Evolutionary conservation across 495 filamentous ascomycete genomes (phyloP).

Genomic region (Pseudoneurospora amorphoporcata): DNA sequence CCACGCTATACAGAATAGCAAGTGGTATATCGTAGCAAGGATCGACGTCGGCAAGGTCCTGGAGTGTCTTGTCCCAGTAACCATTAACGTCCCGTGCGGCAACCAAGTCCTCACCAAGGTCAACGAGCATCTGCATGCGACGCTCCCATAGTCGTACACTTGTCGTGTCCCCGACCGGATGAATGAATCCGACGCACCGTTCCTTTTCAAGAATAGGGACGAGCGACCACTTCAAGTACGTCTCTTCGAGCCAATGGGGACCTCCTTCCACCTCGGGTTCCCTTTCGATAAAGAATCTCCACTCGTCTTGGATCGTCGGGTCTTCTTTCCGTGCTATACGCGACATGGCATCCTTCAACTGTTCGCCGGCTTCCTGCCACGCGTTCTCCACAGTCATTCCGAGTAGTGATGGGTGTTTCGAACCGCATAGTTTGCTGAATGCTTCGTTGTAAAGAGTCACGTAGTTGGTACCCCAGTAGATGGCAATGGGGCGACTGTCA

Average conservation of each 20-base stretch:
- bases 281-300: slow-evolving; percentile 35
- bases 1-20: slow-evolving; percentile 46
- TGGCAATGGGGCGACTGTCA: slow-evolving; percentile 51
- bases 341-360: slow-evolving; percentile 23
- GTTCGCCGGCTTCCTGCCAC: slow-evolving; percentile 24
- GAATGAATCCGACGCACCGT: slow-evolving; percentile 33
- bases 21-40: slow-evolving; percentile 45
- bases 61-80: slow-evolving; percentile 24
- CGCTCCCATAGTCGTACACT: slow-evolving; percentile 28
- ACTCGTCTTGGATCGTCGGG: slow-evolving; percentile 25
- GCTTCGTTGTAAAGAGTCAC: slow-evolving; percentile 37
- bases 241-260: slow-evolving; percentile 46
- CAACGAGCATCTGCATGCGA: slow-evolving; percentile 29
- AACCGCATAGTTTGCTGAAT: slow-evolving; percentile 28
- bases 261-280: slow-evolving; percentile 21
- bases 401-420: slow-evolving; percentile 26
- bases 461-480: slow-evolving; percentile 37
- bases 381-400: slow-evolving; percentile 28
- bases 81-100: slow-evolving; percentile 22
- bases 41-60: slow-evolving; percentile 19
- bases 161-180: slow-evolving; percentile 25
- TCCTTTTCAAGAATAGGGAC: slow-evolving; percentile 46
- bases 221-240: slow-evolving; percentile 52
- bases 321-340: slow-evolving; percentile 12
- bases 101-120: slow-evolving; percentile 23